Percentiles rank a stretch among this genome's conserved stretches.
phyloP scores from a whole-genome alignment of 169 alveolate species.

The Cryptosporidium xiaoi region DNA sequence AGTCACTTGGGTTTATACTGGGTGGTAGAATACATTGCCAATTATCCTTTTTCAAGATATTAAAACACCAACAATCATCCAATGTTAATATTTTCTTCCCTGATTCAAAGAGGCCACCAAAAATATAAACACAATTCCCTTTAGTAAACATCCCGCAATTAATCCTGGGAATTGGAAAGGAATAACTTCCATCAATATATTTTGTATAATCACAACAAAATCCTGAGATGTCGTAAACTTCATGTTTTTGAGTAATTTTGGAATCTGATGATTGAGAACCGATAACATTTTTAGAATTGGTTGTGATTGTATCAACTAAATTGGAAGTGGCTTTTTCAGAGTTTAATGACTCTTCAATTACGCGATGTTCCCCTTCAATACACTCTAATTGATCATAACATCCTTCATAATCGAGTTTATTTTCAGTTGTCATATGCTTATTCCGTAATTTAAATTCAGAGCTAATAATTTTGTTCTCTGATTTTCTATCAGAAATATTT shows the following conservation, averaged over 20 bases:
- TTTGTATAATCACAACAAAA: not conserved
- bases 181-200: conserved; percentile 18
- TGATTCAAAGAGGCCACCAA: conserved; percentile 84
- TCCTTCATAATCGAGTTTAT: conserved; percentile 10
- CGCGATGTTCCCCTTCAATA: not conserved
- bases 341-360: not conserved
- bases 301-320: conserved; percentile 13
- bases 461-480: not conserved
- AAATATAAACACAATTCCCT: conserved; percentile 77
- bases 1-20: not conserved
- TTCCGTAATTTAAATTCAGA: not conserved
- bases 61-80: conserved; percentile 84
- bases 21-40: conserved; percentile 81
- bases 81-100: conserved; percentile 81
- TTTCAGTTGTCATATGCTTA: not conserved
- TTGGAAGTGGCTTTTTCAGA: not conserved
- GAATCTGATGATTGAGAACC: conserved; percentile 38
- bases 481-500: conserved; percentile 1
- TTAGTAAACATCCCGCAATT: conserved; percentile 80
- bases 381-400: not conserved
- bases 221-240: too few species aligned
- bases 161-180: conserved; percentile 77
- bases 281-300: not conserved
- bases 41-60: conserved; percentile 79
- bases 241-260: not conserved